Evolutionary conservation across 2,329 filamentous ascomycete genomes (phyloP), one percentile per base, ranked within the genome.

Genomic region (Didymella segeticola): DNA sequence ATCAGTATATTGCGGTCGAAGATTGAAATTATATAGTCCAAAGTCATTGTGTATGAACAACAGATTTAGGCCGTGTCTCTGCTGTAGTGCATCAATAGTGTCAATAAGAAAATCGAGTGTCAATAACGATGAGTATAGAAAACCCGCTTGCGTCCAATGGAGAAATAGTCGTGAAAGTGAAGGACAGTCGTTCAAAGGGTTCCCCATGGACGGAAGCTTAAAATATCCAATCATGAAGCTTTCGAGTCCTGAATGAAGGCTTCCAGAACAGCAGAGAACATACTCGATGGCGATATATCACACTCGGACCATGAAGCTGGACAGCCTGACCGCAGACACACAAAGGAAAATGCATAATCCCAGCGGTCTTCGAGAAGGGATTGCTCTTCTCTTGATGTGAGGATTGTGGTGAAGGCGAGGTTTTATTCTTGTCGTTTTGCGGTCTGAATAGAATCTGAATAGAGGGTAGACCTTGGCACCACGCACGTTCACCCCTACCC

Each of bases 371-470:
- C 5, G 29, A 59, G 26, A 58, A 64, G 59, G 53, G 54, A 58
- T 61, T 57, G 25, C 57, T 57, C 41, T 43, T 52, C 43, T 45
- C 34, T 34, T 38, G 39, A 46, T 54, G 45, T 57, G 54, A 52
- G 29, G 49, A 39, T 23, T 31, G 43, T 51, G 46, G 54, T 58
- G 58, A 61, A 60, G 48, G 48, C 19, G 47, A 49, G 39, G 26
- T 52, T 31, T 38, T 58, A 46, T 47, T 34, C 31, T 63, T 58
- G 27, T 61, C 62, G 41, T 27, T 62, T 67, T 55, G n/a, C 60
- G 66, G 59, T 59, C 53, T 69, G 59, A 71, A 71, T 71, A 72
- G 57, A 45, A 45, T 41, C 61, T 54, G 63, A 68, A 68, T 64
- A 57, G 53, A 43, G 43, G 38, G 26, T 23, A 25, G 39, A 55